Evolutionary conservation across 106 monocot species (phyloP).

Genomic region (Xerophyta viscosa): DNA sequence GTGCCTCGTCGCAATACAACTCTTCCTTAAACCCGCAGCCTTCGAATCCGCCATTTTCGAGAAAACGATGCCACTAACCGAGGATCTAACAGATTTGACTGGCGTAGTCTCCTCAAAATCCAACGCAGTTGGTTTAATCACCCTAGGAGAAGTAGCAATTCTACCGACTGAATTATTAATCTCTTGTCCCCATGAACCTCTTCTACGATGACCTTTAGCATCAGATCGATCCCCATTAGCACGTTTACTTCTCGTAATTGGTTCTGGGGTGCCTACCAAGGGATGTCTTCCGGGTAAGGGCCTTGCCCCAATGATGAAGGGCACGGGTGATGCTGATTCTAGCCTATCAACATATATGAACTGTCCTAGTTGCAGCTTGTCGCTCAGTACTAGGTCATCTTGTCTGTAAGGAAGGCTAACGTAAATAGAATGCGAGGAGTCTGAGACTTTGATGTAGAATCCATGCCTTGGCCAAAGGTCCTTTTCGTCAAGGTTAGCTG

Average conservation of each 20-base stretch:
- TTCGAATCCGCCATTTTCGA: conserved; percentile 21
- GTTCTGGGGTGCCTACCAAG: conserved; percentile 65
- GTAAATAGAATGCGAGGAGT: conserved; percentile 81
- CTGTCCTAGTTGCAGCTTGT: conserved; percentile 91
- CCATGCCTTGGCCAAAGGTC: conserved; percentile 86
- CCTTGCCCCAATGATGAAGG: conserved; percentile 53
- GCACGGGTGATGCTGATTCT: conserved; percentile 55
- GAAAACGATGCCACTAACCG: conserved; percentile 10
- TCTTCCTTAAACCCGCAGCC: conserved; percentile 37
- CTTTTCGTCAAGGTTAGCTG: conserved; percentile 83
- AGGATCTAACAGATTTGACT: conserved; percentile 17
- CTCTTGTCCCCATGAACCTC: conserved; percentile 64
- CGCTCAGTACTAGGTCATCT: conserved; percentile 77
- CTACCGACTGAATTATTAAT: conserved; percentile 4
- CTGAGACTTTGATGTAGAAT: conserved; percentile 92
- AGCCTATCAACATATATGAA: conserved; percentile 78
- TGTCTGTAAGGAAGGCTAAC: conserved; percentile 62
- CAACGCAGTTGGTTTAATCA: conserved; percentile 38
- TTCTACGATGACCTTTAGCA: conserved; percentile 10
- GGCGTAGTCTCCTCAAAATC: conserved; percentile 54
- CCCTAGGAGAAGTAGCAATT: conserved; percentile 17
- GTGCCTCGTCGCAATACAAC: conserved; percentile 32
- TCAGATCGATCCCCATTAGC: conserved; percentile 11
- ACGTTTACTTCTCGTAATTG: conserved; percentile 13
- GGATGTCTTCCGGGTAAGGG: conserved; percentile 87